phyloP scores from a whole-genome alignment of 371 early-diverging fungal species.

The Smittium culicis region DNA sequence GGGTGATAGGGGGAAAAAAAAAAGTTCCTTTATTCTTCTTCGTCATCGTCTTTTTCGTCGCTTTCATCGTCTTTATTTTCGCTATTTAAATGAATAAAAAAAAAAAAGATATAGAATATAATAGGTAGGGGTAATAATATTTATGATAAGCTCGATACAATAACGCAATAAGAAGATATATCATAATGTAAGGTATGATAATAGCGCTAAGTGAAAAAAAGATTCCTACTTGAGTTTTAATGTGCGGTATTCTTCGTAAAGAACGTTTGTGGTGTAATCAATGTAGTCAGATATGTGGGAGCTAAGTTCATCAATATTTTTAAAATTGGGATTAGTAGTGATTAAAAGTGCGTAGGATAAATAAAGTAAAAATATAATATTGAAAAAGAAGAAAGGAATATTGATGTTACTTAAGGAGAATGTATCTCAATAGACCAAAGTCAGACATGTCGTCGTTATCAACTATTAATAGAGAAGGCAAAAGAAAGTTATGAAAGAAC shows the following conservation, averaged over 20 bases:
- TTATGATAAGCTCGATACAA: slow-evolving; percentile 17
- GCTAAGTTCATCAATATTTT: slow-evolving; percentile 19
- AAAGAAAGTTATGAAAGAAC: slow-evolving; percentile 79
- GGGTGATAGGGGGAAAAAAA: too few species aligned
- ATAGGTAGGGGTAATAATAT: slow-evolving; percentile 12
- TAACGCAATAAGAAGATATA: slow-evolving; percentile 6
- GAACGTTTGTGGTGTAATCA: slow-evolving; percentile 82
- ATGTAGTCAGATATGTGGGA: slow-evolving; percentile 90
- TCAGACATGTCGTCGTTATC: slow-evolving; percentile 88
- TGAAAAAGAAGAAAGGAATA: slow-evolving; percentile 8
- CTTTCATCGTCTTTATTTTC: slow-evolving; percentile 45
- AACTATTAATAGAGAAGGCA: slow-evolving; percentile 27
- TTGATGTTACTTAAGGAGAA: slow-evolving; percentile 46
- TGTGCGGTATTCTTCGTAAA: slow-evolving; percentile 95
- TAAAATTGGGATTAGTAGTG: neutral
- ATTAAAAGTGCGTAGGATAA: neutral
- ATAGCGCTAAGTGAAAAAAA: slow-evolving; percentile 17
- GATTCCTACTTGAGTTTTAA: slow-evolving; percentile 59
- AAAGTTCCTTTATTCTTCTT: too few species aligned
- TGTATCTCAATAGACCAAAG: slow-evolving; percentile 86
- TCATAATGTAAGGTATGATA: slow-evolving; percentile 2
- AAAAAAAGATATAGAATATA: slow-evolving; percentile 12
- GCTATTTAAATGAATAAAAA: slow-evolving; percentile 34
- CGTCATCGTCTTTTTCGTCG: slow-evolving; percentile 25
- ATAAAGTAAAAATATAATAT: too few species aligned